Evolutionary conservation across 2,329 filamentous ascomycete genomes (phyloP), one percentile per base, ranked within the genome.

Genomic region (Stachybotrys chlorohalonatus): DNA sequence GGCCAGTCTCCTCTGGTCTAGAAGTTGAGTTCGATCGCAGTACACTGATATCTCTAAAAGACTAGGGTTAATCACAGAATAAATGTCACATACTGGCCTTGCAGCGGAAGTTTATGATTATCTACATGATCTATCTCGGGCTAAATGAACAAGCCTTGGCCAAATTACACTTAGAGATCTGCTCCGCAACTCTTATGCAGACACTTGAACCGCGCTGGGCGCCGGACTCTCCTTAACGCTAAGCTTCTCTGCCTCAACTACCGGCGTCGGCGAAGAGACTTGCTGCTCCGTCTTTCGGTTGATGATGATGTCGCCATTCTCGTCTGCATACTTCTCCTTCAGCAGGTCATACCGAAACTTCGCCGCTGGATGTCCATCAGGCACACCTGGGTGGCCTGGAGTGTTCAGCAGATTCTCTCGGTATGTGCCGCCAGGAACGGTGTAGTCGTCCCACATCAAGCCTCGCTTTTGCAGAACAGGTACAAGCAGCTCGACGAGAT

Each of bases 391-490:
- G 46, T 47, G 46, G 46, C 46, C 46, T 3, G 46, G 46, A 47
- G 46, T 47, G 46, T 47, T 47, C 15, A 47, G 46, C 46, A 47
- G 17, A n/a, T 58, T 58, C 31, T 58, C 54, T 15, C 56, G 31
- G 13, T 52, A 16, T 5, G 56, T 58, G 5, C 54, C 56, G 39
- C 50, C 54, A 6, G 52, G 52, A 7, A 42, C 54, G 1, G 53
- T 54, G 16, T 58, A 54, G 32, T 56, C 54, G 17, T 56, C 42
- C 56, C 54, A 58, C 7, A 54, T 56, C 11, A 58, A 52, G 1
- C 56, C 56, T 17, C 54, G 47, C 11, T 53, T 49, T 39, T 54
- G 56, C 8, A 58, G 11, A 30, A 56, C 56, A 0, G 56, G 56
- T 0, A 57, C 52, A 6, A 57, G 42, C 1, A 57, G 45, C 4